Evolutionary conservation across 2,329 filamentous ascomycete species (phyloP).

Genomic region (Tolypocladium capitatum): DNA sequence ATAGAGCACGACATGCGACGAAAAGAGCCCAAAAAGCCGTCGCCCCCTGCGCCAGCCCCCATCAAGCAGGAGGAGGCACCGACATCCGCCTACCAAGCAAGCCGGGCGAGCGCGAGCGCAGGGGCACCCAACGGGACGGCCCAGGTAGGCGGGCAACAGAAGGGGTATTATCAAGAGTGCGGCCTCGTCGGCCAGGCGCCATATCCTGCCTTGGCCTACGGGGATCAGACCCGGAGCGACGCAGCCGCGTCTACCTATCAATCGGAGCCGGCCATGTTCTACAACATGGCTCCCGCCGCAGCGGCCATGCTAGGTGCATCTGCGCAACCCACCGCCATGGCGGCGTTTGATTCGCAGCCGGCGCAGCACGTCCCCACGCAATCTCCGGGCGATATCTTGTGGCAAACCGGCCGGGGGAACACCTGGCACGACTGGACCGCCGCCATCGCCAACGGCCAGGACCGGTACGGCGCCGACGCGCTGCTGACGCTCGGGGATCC

Average conservation of each 20-base stretch:
- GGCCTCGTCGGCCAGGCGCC: slow-evolving; percentile 13
- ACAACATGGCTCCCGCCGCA: slow-evolving; percentile 9
- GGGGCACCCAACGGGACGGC: slow-evolving; percentile 7
- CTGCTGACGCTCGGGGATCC: slow-evolving; percentile 30
- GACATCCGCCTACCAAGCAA: neutral
- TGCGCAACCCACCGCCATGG: slow-evolving; percentile 22
- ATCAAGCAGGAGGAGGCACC: slow-evolving; percentile 27
- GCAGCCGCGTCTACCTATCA: slow-evolving; percentile 13
- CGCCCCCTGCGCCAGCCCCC: slow-evolving; percentile 7
- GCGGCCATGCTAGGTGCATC: slow-evolving; percentile 1
- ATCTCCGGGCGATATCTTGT: slow-evolving; percentile 16
- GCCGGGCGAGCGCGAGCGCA: slow-evolving; percentile 1
- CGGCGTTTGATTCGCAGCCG: slow-evolving; percentile 26
- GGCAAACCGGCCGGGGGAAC: slow-evolving; percentile 22
- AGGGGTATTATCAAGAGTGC: slow-evolving; percentile 16
- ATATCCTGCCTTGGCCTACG: slow-evolving; percentile 19
- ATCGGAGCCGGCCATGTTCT: slow-evolving; percentile 15
- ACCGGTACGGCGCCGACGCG: slow-evolving; percentile 35
- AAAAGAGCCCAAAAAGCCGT: slow-evolving; percentile 12
- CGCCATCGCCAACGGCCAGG: slow-evolving; percentile 35
- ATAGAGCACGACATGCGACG: slow-evolving; percentile 37
- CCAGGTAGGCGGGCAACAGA: slow-evolving; percentile 1
- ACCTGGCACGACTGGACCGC: slow-evolving; percentile 43
- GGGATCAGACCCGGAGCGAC: slow-evolving; percentile 11
- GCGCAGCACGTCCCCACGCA: slow-evolving; percentile 19